Conservation (phyloP, 352 stramenopile species). For the Globisporangium camurandrum region DNA sequence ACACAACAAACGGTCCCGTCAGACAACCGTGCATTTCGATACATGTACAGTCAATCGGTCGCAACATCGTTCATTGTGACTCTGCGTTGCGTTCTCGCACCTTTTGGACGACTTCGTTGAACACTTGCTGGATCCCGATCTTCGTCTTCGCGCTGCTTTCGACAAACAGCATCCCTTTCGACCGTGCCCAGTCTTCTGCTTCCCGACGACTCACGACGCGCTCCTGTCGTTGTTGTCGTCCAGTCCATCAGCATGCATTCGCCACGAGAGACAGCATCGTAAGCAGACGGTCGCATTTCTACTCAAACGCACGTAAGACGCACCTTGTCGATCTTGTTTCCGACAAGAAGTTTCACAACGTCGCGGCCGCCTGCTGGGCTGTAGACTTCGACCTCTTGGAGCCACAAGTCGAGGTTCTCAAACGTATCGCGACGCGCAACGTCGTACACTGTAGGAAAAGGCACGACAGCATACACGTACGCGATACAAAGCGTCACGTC, state of each 20-base stretch:
- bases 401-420: constrained; percentile 96
- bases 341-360: constrained; percentile 97
- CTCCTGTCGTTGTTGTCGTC: constrained; percentile 85
- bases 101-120: constrained; percentile 98
- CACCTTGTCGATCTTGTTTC: constrained; percentile 95
- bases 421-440: constrained; percentile 95
- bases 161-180: constrained; percentile 97
- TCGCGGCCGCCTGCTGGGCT: constrained; percentile 90
- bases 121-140: constrained; percentile 93
- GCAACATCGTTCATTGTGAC: too few species aligned
- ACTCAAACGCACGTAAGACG: background rate
- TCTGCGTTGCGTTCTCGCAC: constrained; percentile 41
- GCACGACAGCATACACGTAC: too few species aligned
- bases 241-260: too few species aligned
- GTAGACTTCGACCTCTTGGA: constrained; percentile 98
- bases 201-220: constrained; percentile 89
- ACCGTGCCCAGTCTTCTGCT: constrained; percentile 93
- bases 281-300: background rate
- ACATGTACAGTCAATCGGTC: too few species aligned
- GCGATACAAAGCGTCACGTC: too few species aligned
- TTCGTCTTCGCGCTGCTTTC: constrained; percentile 96
- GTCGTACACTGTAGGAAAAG: constrained; percentile 85
- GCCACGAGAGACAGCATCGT: background rate
- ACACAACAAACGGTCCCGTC: too few species aligned
- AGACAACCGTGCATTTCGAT: too few species aligned